These are phyloP conservation scores for thale cress (Arabidopsis thaliana) DNA, from an alignment of 345 rosid species.

Conservation along the genomic window DNA sequence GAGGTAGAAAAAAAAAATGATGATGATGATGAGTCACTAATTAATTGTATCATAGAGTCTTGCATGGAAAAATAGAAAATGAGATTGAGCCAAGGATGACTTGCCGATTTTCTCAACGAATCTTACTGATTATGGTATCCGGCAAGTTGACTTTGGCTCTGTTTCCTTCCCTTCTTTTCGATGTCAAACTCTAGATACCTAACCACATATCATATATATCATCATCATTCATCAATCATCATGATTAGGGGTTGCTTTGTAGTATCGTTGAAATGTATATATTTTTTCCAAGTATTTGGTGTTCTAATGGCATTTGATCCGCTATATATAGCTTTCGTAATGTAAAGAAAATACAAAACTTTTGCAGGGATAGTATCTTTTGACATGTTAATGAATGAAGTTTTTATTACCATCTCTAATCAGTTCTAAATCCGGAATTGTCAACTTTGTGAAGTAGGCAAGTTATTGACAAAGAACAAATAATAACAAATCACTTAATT, in stretches of 20 bases:
- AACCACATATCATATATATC: not conserved
- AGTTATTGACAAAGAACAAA: not conserved
- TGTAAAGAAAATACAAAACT: not conserved
- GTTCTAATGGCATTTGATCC: no score
- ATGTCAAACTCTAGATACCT: slow-evolving; percentile 28
- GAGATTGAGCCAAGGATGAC: slow-evolving; percentile 49
- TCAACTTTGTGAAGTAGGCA: not conserved
- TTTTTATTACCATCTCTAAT: not conserved
- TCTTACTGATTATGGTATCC: slow-evolving; percentile 1
- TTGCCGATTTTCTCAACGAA: slow-evolving; percentile 34
- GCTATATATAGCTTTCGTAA: not conserved
- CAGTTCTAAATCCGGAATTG: not conserved
- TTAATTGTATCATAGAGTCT: slow-evolving; percentile 20
- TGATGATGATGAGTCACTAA: slow-evolving; percentile 4
- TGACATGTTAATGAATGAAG: not conserved
- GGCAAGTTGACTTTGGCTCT: slow-evolving; percentile 47
- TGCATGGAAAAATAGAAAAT: slow-evolving; percentile 39
- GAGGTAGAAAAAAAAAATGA: slow-evolving; percentile 3
- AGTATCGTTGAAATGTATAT: not conserved
- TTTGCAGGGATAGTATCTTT: not conserved
- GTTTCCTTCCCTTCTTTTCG: slow-evolving; percentile 41
- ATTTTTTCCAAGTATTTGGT: no score
- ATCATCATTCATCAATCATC: not conserved
- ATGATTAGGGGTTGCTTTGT: not conserved
- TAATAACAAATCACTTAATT: not conserved